phyloP scores from a whole-genome alignment of 495 filamentous ascomycete genomes.

The Penicillium desertorum region DNA sequence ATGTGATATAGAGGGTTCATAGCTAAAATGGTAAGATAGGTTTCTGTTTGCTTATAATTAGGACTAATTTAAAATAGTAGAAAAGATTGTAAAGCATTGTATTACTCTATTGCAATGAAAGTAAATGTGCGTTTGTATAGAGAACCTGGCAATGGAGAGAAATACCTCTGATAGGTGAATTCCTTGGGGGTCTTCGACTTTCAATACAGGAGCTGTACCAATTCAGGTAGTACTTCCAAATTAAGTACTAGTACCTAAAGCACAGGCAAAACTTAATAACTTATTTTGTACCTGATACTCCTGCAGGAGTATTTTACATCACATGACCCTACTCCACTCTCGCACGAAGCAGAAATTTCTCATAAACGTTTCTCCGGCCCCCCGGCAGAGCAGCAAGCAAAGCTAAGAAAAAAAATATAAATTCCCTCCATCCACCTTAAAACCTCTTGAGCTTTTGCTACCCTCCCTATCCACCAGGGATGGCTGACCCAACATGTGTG shows the following conservation, averaged over 20 bases:
- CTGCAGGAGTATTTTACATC: not conserved
- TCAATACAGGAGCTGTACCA: constrained; percentile 6
- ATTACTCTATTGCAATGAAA: not conserved
- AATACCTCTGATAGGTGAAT: constrained; percentile 8
- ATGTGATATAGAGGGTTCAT: not conserved
- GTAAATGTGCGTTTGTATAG: not conserved
- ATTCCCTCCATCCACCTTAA: constrained; percentile 7
- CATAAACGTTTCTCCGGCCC: constrained; percentile 25
- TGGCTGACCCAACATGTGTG: constrained; percentile 19
- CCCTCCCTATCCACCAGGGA: constrained; percentile 22
- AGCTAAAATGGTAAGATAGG: not conserved
- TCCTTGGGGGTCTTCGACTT: not conserved
- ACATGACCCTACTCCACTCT: constrained; percentile 14
- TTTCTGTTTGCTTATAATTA: not conserved
- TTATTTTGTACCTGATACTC: not conserved
- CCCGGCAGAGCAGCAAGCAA: constrained; percentile 26
- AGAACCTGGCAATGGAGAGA: not conserved
- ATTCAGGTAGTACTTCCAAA: not conserved
- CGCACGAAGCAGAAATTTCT: constrained; percentile 15
- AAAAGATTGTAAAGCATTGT: not conserved
- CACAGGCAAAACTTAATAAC: no score
- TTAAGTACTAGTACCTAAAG: not conserved
- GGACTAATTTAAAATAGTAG: not conserved
- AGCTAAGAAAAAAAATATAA: constrained; percentile 32
- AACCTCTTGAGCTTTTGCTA: constrained; percentile 13